Evolutionary conservation across 225 moss, liverwort and hornwort genomes (phyloP).

Genomic region (Polytrichum commune): DNA sequence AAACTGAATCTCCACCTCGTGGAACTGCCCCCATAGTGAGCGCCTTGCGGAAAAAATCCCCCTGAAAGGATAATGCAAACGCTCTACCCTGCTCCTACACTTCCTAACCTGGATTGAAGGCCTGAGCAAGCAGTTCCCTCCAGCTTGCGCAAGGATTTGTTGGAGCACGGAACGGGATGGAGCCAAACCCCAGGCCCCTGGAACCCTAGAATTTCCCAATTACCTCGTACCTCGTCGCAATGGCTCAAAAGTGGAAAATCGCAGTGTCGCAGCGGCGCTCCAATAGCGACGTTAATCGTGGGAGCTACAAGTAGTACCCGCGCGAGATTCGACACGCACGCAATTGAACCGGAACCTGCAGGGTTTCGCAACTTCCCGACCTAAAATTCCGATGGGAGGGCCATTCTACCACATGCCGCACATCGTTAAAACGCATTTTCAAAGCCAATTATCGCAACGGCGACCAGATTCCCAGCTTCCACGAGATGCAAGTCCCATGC

Average conservation of each 20-base stretch:
- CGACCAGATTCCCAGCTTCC: neutral
- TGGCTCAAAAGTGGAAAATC: neutral
- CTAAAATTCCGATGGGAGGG: neutral
- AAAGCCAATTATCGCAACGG: neutral
- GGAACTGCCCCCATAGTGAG: too few relatives aligned
- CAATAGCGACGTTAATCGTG: neutral
- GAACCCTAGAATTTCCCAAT: slow-evolving; percentile 1
- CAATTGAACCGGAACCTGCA: neutral
- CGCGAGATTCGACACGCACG: neutral
- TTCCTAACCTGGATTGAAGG: too few relatives aligned
- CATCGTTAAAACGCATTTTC: slow-evolving; percentile 4
- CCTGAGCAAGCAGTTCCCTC: too few relatives aligned
- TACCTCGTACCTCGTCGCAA: neutral
- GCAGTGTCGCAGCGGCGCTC: neutral
- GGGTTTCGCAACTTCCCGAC: neutral
- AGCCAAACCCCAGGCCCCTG: slow-evolving; percentile 23
- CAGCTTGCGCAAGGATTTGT: too few relatives aligned
- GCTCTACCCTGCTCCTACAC: too few relatives aligned
- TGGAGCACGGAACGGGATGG: too few relatives aligned
- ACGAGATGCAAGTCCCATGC: neutral
- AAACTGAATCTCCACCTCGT: too few relatives aligned
- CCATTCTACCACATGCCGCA: neutral
- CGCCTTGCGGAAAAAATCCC: too few relatives aligned
- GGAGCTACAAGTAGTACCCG: neutral
- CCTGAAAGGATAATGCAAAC: too few relatives aligned